A percentile compares a stretch with the other conserved stretches of the same genome.
phyloP scores from a whole-genome alignment of 805 yeast species.

The Barnettozyma botsteinii region DNA sequence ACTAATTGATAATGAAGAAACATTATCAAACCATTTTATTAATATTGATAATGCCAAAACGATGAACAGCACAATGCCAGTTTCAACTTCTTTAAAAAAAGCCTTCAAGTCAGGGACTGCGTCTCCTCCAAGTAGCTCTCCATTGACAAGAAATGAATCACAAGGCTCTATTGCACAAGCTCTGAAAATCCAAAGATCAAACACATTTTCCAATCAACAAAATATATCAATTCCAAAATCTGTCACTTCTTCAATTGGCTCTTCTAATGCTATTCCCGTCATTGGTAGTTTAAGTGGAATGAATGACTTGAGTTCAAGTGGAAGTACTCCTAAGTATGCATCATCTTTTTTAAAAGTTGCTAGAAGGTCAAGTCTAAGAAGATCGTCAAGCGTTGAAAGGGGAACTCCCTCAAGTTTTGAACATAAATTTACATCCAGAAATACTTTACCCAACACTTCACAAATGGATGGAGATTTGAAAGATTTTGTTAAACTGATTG shows the following conservation, averaged over 20 bases:
- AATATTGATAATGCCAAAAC: constrained; percentile 35
- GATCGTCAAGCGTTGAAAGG: constrained; percentile 28
- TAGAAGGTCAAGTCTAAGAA: constrained; percentile 38
- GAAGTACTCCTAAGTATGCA: constrained; percentile 53
- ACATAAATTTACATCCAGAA: constrained; percentile 3
- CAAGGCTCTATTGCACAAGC: constrained; percentile 37
- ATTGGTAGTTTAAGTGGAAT: constrained; percentile 15
- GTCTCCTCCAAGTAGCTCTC: constrained; percentile 24
- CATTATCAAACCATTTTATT: constrained; percentile 52
- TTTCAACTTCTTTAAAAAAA: constrained; percentile 18
- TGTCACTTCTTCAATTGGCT: constrained; percentile 22
- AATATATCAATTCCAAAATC: constrained; percentile 26
- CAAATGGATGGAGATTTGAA: constrained; percentile 53
- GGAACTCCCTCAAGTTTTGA: constrained; percentile 28
- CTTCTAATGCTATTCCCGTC: constrained; percentile 17
- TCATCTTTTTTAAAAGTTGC: constrained; percentile 71
- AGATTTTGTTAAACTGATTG: constrained; percentile 68
- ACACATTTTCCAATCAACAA: constrained; percentile 19
- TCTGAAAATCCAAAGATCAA: constrained; percentile 35
- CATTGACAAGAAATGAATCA: constrained; percentile 38
- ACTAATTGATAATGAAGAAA: constrained; percentile 60
- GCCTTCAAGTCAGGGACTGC: constrained; percentile 33
- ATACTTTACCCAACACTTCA: not conserved
- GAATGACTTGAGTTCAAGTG: constrained; percentile 33
- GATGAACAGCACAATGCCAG: not conserved